Base-by-base conservation (phyloP, 2,329 filamentous ascomycete genomes). In the Pseudophaeomoniella oleicola region DNA sequence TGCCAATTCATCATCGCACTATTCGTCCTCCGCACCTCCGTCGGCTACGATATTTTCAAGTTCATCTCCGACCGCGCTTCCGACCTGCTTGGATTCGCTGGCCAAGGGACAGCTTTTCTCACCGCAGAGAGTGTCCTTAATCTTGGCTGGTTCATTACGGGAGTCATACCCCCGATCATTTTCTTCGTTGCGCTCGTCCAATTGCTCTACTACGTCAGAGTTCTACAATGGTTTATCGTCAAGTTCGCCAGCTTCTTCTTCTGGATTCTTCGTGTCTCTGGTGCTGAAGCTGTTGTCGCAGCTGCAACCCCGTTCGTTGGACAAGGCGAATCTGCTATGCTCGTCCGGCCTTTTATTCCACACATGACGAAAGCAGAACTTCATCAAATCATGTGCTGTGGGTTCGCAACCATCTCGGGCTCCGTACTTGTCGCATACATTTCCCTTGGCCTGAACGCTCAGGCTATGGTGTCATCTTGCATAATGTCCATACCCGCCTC, bases 401-500 rank as follows among this genome's bases (percentile, higher is more conserved):
- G 86, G 43, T 93, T 92, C 49, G 86, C 87, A 16, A 94, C 87
- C 33, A 94, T 94, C 49, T 82, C 86, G 10, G 87, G 87, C 42
- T 85, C 78, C 50, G 83, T 92, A 10, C 65, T 94, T 27, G 79
- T 90, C 17, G 82, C 81, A 11, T 94, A 93, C 58, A 87, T 94
- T 44, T 65, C 68, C 17, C 75, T 94, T 49, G 86, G 86, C 30
- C 68, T 94, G 38, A 90, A 86, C 56, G 67, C 82, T 1, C 81
- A 92, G 55, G 86, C 83, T 3, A 67, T 94, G 33, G 80, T 94
- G 17, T 93, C 84, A 2, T 87, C 82, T 5, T 94, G 86, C 54
- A 86, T 94, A 56, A 94, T 94, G 87, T 87, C 81, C 49, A 94
- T 94, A 44, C 87, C 87, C 0, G 86, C 86, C 1, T 92, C 85